These are phyloP conservation scores for Clarkia xantiana DNA, from an alignment of 345 rosid genomes.

Conservation along the genomic window DNA sequence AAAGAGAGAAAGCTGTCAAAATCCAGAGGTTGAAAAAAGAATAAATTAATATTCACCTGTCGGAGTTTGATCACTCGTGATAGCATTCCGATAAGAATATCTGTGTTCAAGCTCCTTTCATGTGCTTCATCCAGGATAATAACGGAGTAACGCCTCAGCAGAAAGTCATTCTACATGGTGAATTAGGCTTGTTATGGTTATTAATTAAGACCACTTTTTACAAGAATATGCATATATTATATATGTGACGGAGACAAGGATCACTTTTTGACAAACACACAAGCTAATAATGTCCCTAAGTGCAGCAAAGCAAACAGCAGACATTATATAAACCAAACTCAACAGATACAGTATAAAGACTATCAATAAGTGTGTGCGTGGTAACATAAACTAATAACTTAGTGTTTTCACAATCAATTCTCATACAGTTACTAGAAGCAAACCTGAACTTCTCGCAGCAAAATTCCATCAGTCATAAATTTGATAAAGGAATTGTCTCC, in stretches of 20 bases:
- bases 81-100: constrained; percentile 88
- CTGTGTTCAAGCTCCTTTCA: constrained; percentile 90
- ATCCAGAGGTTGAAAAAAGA: background rate
- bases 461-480: constrained; percentile 95
- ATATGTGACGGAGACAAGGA: no score
- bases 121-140: constrained; percentile 88
- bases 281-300: no score
- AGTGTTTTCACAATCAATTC: background rate
- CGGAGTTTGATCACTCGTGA: constrained; percentile 58
- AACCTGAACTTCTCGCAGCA: constrained; percentile 91
- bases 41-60: constrained; percentile 30
- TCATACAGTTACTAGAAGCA: background rate
- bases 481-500: constrained; percentile 65
- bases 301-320: no score
- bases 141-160: constrained; percentile 70
- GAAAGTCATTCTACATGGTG: constrained; percentile 54
- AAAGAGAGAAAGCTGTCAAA: background rate
- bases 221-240: background rate
- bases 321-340: no score
- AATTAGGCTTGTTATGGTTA: background rate
- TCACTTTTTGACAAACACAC: no score
- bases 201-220: background rate
- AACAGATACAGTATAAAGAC: no score
- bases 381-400: no score
- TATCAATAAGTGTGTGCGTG: no score